Evolutionary conservation across 257 asterid species (phyloP), one percentile per base, ranked within the genome.

Genomic region (Nicotiana noctiflora): DNA sequence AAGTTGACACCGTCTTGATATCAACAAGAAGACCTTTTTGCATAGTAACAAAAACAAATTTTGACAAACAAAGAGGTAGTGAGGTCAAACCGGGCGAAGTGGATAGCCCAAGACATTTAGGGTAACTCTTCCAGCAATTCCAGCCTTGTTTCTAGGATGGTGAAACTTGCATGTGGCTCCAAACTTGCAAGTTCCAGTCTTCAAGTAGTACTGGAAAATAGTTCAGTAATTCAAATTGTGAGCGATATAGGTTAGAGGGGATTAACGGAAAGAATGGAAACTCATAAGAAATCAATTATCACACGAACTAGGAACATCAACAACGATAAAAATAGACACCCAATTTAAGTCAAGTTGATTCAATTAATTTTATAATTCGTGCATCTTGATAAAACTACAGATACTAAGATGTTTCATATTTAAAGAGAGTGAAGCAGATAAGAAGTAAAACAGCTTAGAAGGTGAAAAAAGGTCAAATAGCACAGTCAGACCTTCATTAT

Each of bases 181-280:
- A 86, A 89, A 94, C 82, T 93, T 94, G 92, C 98, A 94, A 84
- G 97, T 89, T 68, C 98, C 98, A 12, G 98, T 94, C 90, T 92
- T 93, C 85, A 94, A 83, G 89, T 89, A 94, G 89, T 92, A 91
- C 99, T 95, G 83, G 79, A 66, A 60, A 84, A 82, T 75, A 53
- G 76, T 55, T 14, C 18, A 5, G 53, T 62, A 11, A 25, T 59
- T 62, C 79, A 53, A 79, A 31, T 56, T 55, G 31, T 81, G 64
- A 70, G 79, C 31, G 18, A 40, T 25, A 67, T 67, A 80, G n/a
- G 44, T 74, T 74, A 49, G 15, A 49, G 40, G 61, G 23, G 49
- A 49, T 49, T 74, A 21, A 37, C 2, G 1, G 61, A 49, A 60
- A 49, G 25, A 23, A 23, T 49, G 79, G 51, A 74, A 74, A 46